These are phyloP conservation scores for Phellopilus nigrolimitatus DNA, from an alignment of 1,284 basidiomycete species.

Conservation along the genomic window DNA sequence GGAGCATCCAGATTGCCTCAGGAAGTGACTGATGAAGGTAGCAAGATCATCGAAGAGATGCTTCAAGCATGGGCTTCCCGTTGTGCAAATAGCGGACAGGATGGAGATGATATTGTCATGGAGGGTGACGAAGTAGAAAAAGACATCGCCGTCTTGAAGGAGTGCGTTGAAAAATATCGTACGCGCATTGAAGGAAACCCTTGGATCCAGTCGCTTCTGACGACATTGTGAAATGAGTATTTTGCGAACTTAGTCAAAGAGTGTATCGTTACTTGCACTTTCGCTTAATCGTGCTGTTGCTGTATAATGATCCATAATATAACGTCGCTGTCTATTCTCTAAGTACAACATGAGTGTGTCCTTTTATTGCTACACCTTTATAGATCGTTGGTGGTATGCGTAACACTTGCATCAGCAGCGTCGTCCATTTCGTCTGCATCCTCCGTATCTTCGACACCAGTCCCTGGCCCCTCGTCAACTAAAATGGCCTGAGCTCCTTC, in stretches of 20 bases:
- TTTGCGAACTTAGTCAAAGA: background rate
- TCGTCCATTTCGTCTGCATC: constrained; percentile 18
- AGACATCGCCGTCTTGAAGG: constrained; percentile 63
- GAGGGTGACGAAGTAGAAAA: constrained; percentile 44
- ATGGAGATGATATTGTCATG: constrained; percentile 58
- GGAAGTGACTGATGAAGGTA: constrained; percentile 72
- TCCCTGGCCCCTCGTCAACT: constrained; percentile 4
- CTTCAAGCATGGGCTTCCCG: constrained; percentile 67
- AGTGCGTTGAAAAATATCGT: constrained; percentile 63
- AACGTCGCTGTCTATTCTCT: too few species aligned
- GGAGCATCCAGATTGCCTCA: constrained; percentile 47
- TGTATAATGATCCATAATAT: too few species aligned
- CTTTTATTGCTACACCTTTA: background rate
- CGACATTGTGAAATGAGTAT: constrained; percentile 32
- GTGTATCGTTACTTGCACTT: background rate
- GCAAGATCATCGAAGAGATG: constrained; percentile 76
- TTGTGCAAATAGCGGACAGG: constrained; percentile 27
- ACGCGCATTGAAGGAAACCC: constrained; percentile 67
- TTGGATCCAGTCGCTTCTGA: constrained; percentile 70
- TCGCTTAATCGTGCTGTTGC: too few species aligned
- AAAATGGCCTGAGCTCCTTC: background rate
- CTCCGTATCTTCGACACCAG: constrained; percentile 16
- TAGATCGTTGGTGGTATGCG: too few species aligned
- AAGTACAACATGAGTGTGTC: background rate
- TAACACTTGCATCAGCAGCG: too few species aligned